Percentiles rank a stretch among this genome's conserved stretches.
Conservation (phyloP, 768 basidiomycete genomes). For the Bullera alba region DNA sequence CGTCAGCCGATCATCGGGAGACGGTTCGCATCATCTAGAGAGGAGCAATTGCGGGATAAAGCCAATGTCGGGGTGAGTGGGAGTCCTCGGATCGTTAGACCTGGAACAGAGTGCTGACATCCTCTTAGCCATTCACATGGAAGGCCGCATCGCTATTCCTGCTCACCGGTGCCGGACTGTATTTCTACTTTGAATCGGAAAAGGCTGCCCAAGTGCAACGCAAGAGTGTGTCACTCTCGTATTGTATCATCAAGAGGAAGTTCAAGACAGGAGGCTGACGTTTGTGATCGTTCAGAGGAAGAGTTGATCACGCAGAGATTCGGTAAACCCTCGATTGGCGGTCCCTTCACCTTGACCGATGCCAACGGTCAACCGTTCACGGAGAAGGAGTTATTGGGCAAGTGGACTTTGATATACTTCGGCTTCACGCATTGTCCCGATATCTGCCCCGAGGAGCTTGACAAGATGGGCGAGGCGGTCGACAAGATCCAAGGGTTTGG, state of each 20-base stretch:
- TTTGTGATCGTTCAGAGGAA: slow-evolving; percentile 54
- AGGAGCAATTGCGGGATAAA: not conserved
- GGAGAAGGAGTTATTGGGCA: slow-evolving; percentile 73
- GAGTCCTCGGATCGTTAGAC: not conserved
- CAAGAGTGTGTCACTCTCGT: slow-evolving; percentile 58
- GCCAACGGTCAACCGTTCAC: slow-evolving; percentile 56
- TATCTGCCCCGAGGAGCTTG: slow-evolving; percentile 95
- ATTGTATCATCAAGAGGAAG: slow-evolving; percentile 1
- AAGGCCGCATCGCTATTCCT: slow-evolving; percentile 75
- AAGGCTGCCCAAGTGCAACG: slow-evolving; percentile 74
- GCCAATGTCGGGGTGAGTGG: slow-evolving; percentile 6
- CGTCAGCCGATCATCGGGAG: no score
- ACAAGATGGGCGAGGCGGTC: slow-evolving; percentile 80
- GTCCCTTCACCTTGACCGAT: slow-evolving; percentile 71
- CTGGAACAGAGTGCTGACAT: not conserved
- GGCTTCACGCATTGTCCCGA: slow-evolving; percentile 99
- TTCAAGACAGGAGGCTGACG: not conserved
- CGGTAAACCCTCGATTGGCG: slow-evolving; percentile 83
- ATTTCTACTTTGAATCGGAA: slow-evolving; percentile 80
- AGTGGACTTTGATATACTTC: slow-evolving; percentile 79
- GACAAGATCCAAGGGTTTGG: slow-evolving; percentile 43
- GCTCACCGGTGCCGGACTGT: slow-evolving; percentile 71
- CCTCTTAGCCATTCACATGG: slow-evolving; percentile 78
- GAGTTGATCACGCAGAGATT: slow-evolving; percentile 66
- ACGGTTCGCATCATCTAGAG: not conserved